A percentile compares a stretch with the other conserved stretches of the same genome.
Evolutionary conservation across 495 filamentous ascomycete genomes (phyloP).

Genomic region (Cairneyella variabilis): DNA sequence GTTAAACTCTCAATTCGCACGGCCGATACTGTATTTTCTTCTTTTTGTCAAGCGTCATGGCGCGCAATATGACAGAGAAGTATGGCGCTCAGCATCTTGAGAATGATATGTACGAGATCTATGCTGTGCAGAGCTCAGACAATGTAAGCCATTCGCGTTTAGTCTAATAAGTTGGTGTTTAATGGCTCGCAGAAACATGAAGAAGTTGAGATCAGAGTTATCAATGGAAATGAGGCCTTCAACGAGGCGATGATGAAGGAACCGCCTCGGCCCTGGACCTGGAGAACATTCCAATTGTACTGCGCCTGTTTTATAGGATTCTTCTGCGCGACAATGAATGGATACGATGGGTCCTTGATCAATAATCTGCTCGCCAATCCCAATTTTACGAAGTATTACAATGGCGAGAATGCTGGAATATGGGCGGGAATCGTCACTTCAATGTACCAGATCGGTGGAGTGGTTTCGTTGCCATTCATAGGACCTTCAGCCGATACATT

Average conservation of each 20-base stretch:
- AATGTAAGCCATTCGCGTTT: too few species aligned
- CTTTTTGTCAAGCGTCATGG: neutral
- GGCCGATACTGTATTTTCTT: neutral
- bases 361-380: conserved; percentile 31
- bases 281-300: conserved; percentile 32
- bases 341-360: conserved; percentile 52
- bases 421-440: conserved; percentile 51
- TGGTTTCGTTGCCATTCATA: conserved; percentile 52
- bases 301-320: conserved; percentile 38
- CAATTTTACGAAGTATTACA: conserved; percentile 25
- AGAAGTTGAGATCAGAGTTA: conserved; percentile 27
- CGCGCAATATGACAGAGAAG: neutral
- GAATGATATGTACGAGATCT: neutral
- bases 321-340: conserved; percentile 46
- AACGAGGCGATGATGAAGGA: conserved; percentile 34
- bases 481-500: conserved; percentile 46
- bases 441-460: conserved; percentile 57
- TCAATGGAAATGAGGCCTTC: conserved; percentile 33
- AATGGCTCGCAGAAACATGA: conserved; percentile 20
- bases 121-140: neutral
- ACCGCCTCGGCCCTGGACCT: conserved; percentile 33
- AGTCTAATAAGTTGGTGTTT: neutral
- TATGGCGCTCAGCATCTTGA: neutral
- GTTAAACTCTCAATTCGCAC: neutral
- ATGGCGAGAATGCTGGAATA: conserved; percentile 30